phyloP scores from a whole-genome alignment of 495 filamentous ascomycete genomes.

The Aspergillus bertholletiae region DNA sequence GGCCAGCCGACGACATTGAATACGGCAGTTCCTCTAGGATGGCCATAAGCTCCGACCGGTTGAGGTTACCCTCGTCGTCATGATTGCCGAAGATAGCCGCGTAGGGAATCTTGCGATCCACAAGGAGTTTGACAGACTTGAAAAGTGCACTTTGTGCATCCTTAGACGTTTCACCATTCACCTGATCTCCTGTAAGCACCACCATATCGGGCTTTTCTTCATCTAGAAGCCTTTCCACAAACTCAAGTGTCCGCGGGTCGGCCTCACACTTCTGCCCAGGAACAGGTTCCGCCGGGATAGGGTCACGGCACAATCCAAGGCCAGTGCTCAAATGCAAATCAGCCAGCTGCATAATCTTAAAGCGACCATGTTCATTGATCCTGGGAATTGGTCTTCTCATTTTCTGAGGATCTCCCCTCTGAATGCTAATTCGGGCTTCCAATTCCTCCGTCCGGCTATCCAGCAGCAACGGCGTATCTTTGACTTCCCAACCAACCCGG shows the following conservation, averaged over 20 bases:
- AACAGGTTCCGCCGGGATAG: conserved; percentile 60
- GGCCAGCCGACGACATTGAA: conserved; percentile 78
- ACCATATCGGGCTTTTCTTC: conserved; percentile 91
- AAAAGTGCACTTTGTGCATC: conserved; percentile 93
- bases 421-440: conserved; percentile 68
- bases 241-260: conserved; percentile 87
- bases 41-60: conserved; percentile 73
- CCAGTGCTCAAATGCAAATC: conserved; percentile 93
- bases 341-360: conserved; percentile 93
- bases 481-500: conserved; percentile 74
- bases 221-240: conserved; percentile 76
- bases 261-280: conserved; percentile 82
- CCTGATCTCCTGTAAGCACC: conserved; percentile 86
- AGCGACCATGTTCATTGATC: conserved; percentile 83
- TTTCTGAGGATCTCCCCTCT: conserved; percentile 61
- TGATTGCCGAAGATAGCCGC: conserved; percentile 96
- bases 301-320: conserved; percentile 77
- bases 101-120: conserved; percentile 85
- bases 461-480: conserved; percentile 64
- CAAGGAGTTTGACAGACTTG: conserved; percentile 84
- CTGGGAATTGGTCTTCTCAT: conserved; percentile 63
- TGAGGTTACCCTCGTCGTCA: conserved; percentile 85
- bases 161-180: conserved; percentile 88
- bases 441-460: conserved; percentile 57
- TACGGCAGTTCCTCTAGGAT: conserved; percentile 84